Evolutionary conservation across 495 filamentous ascomycete genomes (phyloP), one percentile per base, ranked within the genome.

Genomic region (Corynascus novoguineensis): DNA sequence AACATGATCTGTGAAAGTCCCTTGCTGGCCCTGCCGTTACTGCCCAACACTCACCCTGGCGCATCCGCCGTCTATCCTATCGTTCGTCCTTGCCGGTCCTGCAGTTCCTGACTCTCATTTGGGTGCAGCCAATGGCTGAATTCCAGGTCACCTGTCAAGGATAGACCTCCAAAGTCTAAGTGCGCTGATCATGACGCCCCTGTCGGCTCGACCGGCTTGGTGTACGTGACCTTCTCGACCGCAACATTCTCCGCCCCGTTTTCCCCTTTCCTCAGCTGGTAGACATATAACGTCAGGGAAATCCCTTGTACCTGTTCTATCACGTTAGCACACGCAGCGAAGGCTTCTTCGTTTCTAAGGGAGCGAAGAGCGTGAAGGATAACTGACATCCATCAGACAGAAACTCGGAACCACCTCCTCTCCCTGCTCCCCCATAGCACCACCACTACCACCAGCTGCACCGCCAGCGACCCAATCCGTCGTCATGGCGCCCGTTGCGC

Each of bases 141-240:
- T n/a, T n/a, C n/a, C n/a, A n/a, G 4, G 24, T 28, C 34, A 25
- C 25, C n/a, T 31, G n/a, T 27, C 15, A 25, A 11, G 28, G 17
- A 11, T 48, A 22, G 14, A 41, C 34, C n/a, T 21, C 24, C 51
- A 7, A 22, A 12, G 45, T 50, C 11, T 2, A 1, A 11, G 14
- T 53, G 17, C 48, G 24, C 50, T 55, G 38, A 53, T 68, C 67
- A 75, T 63, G 73, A 71, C 11, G 68, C 67, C 4, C 70, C 73
- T 21, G 75, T 72, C 24, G 76, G 76, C 58, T 77, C 74, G 53
- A 81, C 78, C 22, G 88, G 88, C 76, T 97, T 97, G 64, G 95
- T 89, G 70, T 90, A 99, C 34, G 90, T 95, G 38, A 99, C 91
- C 78, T 97, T 97, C 72, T 99, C 93, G 38, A 99, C 93, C 27